Conservation (phyloP, 352 stramenopile species). For the Albugo laibachii region DNA sequence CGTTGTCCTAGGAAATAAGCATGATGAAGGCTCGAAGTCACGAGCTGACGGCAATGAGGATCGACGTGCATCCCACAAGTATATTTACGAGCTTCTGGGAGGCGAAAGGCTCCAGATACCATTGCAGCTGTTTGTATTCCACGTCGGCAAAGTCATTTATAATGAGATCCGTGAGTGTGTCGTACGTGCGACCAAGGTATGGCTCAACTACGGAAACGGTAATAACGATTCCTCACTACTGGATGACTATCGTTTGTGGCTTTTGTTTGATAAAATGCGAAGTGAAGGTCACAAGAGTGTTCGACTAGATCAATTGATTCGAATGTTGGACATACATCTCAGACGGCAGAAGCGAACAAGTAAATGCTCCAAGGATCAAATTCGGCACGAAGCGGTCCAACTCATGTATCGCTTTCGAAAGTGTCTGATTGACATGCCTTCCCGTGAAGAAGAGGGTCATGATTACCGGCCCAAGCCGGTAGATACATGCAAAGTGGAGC, state of each 20-base stretch:
- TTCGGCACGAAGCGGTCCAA: conserved; percentile 53
- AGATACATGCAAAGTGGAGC: conserved; percentile 48
- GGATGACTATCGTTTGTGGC: conserved; percentile 60
- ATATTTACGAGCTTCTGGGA: conserved; percentile 57
- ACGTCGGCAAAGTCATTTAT: conserved; percentile 40
- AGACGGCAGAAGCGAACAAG: conserved; percentile 57
- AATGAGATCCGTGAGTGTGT: conserved; percentile 56
- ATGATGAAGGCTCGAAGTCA: conserved; percentile 3
- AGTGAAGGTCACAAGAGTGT: conserved; percentile 50
- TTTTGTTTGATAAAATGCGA: conserved; percentile 60
- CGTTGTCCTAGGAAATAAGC: conserved; percentile 27
- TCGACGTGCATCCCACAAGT: conserved; percentile 1
- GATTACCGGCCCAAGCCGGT: conserved; percentile 75
- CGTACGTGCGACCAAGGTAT: conserved; percentile 61
- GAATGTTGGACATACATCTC: conserved; percentile 68
- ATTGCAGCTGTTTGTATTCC: conserved; percentile 40
- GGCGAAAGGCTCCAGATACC: conserved; percentile 72
- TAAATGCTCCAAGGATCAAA: conserved; percentile 43
- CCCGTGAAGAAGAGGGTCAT: conserved; percentile 72
- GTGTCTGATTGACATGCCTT: conserved; percentile 77
- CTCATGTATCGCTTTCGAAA: conserved; percentile 80
- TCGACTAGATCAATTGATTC: conserved; percentile 68
- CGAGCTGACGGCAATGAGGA: conserved; percentile 12
- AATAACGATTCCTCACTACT: conserved; percentile 58
- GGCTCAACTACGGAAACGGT: conserved; percentile 3